Evolutionary conservation across 1,284 basidiomycete species (phyloP).

Genomic region (Trichosporon sp.): DNA sequence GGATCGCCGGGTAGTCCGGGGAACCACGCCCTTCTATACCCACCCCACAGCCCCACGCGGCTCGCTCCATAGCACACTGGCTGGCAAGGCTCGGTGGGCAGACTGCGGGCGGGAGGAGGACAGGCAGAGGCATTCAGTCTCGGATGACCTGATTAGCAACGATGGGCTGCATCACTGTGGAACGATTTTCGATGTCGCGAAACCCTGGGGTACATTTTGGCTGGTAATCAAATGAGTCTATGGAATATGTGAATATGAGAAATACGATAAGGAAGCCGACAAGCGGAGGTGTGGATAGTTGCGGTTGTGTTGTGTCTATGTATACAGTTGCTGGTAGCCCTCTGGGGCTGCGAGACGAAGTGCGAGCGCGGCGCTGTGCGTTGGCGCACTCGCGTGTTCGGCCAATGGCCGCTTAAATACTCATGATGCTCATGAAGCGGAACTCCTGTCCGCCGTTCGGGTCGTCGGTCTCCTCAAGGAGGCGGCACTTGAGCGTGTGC

Average conservation of each 20-base stretch:
- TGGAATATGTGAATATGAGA: not conserved
- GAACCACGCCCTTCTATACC: not conserved
- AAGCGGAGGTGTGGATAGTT: no score
- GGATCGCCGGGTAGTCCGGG: conserved; percentile 10
- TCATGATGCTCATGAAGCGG: conserved; percentile 30
- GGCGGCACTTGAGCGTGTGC: conserved; percentile 21
- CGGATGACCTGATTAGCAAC: no score
- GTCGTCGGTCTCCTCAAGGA: conserved; percentile 21
- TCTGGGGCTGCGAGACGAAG: not conserved
- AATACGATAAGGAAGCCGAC: no score
- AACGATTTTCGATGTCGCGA: not conserved
- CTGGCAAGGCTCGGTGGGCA: no score
- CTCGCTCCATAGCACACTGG: no score
- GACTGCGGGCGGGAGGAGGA: no score
- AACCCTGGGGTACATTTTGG: not conserved
- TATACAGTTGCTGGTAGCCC: not conserved
- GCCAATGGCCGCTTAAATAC: conserved; percentile 22
- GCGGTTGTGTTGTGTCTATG: not conserved
- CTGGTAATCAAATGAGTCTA: not conserved
- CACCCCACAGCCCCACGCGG: not conserved
- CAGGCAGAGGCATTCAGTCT: no score
- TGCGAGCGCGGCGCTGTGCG: no score
- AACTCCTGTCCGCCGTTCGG: conserved; percentile 27
- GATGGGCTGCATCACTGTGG: not conserved
- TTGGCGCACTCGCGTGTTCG: no score